Conservation (phyloP, 345 rosid species). For the Arabidopsis suecica region DNA sequence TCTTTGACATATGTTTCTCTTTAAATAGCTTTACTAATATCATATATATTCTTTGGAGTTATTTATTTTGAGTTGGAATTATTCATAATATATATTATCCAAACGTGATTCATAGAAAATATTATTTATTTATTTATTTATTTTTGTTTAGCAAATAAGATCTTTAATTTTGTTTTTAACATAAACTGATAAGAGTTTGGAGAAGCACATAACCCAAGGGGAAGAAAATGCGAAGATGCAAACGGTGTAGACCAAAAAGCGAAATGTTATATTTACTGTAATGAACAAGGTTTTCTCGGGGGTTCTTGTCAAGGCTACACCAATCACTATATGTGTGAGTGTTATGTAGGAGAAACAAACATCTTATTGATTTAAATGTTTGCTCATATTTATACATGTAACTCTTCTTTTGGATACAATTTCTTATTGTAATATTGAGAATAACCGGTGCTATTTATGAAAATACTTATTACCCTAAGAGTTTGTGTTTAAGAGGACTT, state of each 20-base stretch:
- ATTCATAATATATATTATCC: background rate
- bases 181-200: background rate
- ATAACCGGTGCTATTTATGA: no score
- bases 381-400: background rate
- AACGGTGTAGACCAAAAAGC: background rate
- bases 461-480: no score
- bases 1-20: background rate
- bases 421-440: no score
- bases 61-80: no score
- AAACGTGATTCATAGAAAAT: background rate
- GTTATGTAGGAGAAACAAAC: constrained; percentile 24
- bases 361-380: background rate
- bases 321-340: constrained; percentile 6
- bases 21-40: background rate
- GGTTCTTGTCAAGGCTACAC: constrained; percentile 20
- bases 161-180: background rate
- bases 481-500: no score
- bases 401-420: background rate
- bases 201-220: constrained; percentile 3
- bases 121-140: background rate
- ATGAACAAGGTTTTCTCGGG: background rate
- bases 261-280: background rate
- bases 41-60: background rate
- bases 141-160: background rate
- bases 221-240: constrained; percentile 14